Evolutionary conservation across 495 filamentous ascomycete genomes (phyloP).

Genomic region (Penicillium argentinense): DNA sequence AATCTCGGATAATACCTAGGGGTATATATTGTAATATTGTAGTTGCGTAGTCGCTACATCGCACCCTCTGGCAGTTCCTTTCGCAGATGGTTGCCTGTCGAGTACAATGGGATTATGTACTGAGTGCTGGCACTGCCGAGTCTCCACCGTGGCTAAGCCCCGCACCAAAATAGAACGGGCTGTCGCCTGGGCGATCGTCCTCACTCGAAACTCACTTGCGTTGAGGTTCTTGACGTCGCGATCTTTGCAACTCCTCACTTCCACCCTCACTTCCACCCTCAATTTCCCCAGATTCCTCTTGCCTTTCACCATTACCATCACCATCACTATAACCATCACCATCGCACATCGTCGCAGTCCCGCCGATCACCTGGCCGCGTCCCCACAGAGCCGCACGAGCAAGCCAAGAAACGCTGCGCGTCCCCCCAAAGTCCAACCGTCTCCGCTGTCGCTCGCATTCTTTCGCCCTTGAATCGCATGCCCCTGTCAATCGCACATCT

Average conservation of each 20-base stretch:
- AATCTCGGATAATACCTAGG: too few species aligned
- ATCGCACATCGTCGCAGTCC: background rate
- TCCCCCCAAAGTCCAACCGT: constrained; percentile 4
- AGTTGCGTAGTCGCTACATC: too few species aligned
- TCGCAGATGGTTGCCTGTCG: too few species aligned
- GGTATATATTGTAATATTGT: too few species aligned
- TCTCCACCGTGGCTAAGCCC: constrained; percentile 24
- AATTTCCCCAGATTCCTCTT: too few species aligned
- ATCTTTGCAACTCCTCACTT: background rate
- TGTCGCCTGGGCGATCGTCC: constrained; percentile 31
- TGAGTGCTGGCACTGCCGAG: background rate
- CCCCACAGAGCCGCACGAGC: background rate
- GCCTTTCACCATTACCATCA: too few species aligned
- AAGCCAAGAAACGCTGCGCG: constrained; percentile 15
- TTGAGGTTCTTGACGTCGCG: background rate
- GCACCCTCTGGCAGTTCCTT: too few species aligned
- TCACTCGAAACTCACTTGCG: constrained; percentile 4
- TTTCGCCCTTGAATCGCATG: constrained; percentile 1
- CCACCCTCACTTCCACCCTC: constrained; percentile 8
- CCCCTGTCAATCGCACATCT: constrained; percentile 5
- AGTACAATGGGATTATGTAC: too few species aligned
- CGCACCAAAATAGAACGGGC: constrained; percentile 33
- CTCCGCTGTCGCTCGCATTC: too few species aligned
- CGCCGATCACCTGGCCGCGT: too few species aligned
- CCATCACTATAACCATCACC: constrained; percentile 5